Conservation (phyloP, 257 asterid species). For the Dorcoceras hygrometricum region DNA sequence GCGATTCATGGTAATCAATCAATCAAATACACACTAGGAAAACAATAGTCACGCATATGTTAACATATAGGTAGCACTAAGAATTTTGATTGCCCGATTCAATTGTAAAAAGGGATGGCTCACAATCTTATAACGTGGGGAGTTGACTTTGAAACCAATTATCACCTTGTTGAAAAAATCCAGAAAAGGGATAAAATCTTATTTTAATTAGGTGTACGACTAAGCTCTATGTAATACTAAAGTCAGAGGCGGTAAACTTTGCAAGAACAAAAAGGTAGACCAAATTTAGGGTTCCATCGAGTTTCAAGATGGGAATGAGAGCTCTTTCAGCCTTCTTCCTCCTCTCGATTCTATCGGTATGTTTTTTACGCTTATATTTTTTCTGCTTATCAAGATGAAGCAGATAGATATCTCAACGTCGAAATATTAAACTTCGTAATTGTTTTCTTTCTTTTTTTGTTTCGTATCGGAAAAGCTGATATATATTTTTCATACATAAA, state of each 20-base stretch:
- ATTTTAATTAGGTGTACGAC: neutral
- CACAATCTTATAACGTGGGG: conserved; percentile 32
- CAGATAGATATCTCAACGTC: too few relatives aligned
- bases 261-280: neutral
- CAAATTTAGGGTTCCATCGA: conserved; percentile 2
- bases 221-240: conserved; percentile 35
- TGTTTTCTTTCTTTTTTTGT: too few relatives aligned
- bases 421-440: neutral
- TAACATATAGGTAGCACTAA: conserved; percentile 22
- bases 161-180: conserved; percentile 5
- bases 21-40: neutral
- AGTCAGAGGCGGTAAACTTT: conserved; percentile 42
- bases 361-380: neutral
- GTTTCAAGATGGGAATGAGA: conserved; percentile 25
- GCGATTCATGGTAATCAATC: neutral
- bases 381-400: neutral
- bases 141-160: conserved; percentile 29
- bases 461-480: too few relatives aligned
- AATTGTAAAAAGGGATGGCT: conserved; percentile 22
- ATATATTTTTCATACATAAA: neutral
- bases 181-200: neutral
- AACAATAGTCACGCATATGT: conserved; percentile 30
- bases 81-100: conserved; percentile 15
- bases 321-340: conserved; percentile 32
- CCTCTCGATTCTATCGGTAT: conserved; percentile 40